Conservation (phyloP, 2,329 filamentous ascomycete species). For the Cladosporium sp. region DNA sequence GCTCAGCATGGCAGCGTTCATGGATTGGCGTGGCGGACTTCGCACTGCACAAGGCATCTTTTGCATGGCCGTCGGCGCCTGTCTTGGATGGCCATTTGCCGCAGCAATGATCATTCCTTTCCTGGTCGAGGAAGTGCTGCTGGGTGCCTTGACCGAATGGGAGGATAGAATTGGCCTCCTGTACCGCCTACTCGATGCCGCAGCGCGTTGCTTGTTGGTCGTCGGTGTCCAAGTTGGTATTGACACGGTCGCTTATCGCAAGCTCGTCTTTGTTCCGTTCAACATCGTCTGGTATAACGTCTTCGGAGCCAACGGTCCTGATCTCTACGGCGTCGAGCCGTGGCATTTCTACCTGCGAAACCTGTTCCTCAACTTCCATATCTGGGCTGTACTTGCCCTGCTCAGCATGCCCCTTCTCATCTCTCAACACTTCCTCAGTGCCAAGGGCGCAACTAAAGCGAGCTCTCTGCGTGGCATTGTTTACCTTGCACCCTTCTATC, state of each 20-base stretch:
- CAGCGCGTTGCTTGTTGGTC: conserved; percentile 64
- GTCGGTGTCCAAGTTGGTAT: conserved; percentile 68
- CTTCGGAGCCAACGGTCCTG: conserved; percentile 72
- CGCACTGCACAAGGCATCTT: conserved; percentile 81
- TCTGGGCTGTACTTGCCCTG: conserved; percentile 85
- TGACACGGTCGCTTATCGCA: conserved; percentile 89
- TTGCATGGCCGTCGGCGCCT: conserved; percentile 83
- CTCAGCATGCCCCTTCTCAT: conserved; percentile 72
- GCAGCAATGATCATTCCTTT: conserved; percentile 80
- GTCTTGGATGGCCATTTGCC: conserved; percentile 94
- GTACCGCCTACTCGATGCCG: conserved; percentile 66
- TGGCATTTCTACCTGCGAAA: conserved; percentile 98
- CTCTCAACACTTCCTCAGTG: conserved; percentile 61
- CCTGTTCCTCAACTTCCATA: conserved; percentile 87
- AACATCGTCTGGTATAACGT: conserved; percentile 97
- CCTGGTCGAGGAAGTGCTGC: conserved; percentile 70
- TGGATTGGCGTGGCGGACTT: conserved; percentile 80
- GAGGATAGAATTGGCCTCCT: conserved; percentile 54
- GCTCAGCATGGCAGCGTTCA: conserved; percentile 82
- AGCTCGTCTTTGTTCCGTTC: conserved; percentile 73
- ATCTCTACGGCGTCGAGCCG: conserved; percentile 93
- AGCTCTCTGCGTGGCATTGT: conserved; percentile 73
- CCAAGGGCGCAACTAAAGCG: conserved; percentile 63
- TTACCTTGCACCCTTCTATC: conserved; percentile 83
- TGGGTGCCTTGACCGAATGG: conserved; percentile 46